Evolutionary conservation across 1,139 yeast genomes (phyloP), one percentile per base, ranked within the genome.

Genomic region (Magnusiomyces ingens): DNA sequence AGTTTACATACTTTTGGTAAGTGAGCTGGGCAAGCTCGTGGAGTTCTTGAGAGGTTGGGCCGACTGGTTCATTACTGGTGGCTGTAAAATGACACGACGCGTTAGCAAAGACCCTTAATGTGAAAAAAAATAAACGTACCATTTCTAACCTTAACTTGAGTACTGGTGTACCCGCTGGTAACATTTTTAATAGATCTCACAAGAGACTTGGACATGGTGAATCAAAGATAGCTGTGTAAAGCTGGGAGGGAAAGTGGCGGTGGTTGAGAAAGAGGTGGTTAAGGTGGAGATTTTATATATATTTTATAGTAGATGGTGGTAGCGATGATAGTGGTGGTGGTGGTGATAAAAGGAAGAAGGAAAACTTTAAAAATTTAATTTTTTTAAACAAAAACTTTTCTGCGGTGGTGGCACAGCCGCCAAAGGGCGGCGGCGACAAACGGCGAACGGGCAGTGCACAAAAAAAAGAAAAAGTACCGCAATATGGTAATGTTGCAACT

Each of bases 101-200:
- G 50, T 48, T 40, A 51, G 54, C 11, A 15, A 17, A 17, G n/a
- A 12, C 18, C 17, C 17, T 18, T 13, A 43, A 43, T 8, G 26
- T 18, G 19, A 43, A 43, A 10, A 15, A 29, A 38, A 22, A 47
- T 40, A 13, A 12, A 55, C 67, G 26, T 63, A 71, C 66, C 71
- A 65, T 89, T 89, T 66, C 99, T 80, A 45, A 91, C 97, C 67
- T 85, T 75, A 40, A 89, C 83, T 69, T 93, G 98, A 12, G 90
- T 85, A 12, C 85, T 70, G 10, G 96, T 80, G 73, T 93, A 93
- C 47, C 99, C 98, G 67, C 84, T 88, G 66, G 96, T 88, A 50
- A 91, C 95, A 71, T 93, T 93, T 71, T 91, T 93, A 65, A 93
- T 84, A 48, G 91, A 82, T 66, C 97, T 87, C 51, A 88, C 84